phyloP scores from a whole-genome alignment of 805 yeast genomes.

The Candida stauntonica region DNA sequence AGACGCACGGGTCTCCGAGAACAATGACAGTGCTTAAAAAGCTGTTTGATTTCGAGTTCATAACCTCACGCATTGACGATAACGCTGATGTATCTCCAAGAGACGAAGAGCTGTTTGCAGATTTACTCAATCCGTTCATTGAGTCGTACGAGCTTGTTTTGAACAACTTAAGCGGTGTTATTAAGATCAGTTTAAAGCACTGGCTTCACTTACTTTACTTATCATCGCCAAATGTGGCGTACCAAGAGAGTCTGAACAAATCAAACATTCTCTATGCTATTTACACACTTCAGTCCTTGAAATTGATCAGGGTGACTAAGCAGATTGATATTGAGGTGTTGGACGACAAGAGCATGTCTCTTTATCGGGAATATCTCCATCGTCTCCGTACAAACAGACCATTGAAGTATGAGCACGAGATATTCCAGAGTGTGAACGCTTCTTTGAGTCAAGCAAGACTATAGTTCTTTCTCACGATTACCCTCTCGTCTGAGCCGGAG shows the following conservation, averaged over 20 bases:
- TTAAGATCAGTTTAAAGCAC: constrained; percentile 13
- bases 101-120: constrained; percentile 10
- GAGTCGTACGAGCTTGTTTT: constrained; percentile 23
- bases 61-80: constrained; percentile 15
- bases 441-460: background rate
- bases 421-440: constrained; percentile 3
- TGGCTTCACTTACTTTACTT: constrained; percentile 23
- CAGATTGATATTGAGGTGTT: constrained; percentile 12
- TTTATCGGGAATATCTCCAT: constrained; percentile 11
- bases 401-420: constrained; percentile 3
- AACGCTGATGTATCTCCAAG: background rate
- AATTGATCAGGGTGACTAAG: constrained; percentile 13
- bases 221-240: constrained; percentile 15
- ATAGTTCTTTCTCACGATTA: constrained; percentile 5
- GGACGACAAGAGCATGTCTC: constrained; percentile 11
- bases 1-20: constrained; percentile 2
- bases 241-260: constrained; percentile 22
- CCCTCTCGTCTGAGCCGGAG: constrained; percentile 8
- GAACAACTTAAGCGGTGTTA: constrained; percentile 15
- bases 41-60: constrained; percentile 21
- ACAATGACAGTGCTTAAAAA: constrained; percentile 11
- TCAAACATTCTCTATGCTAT: constrained; percentile 22
- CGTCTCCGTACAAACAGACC: constrained; percentile 7
- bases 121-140: constrained; percentile 20
- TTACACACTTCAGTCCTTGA: constrained; percentile 19